Evolutionary conservation across 352 stramenopile species (phyloP).

Genomic region (Globisporangium mamillatum): DNA sequence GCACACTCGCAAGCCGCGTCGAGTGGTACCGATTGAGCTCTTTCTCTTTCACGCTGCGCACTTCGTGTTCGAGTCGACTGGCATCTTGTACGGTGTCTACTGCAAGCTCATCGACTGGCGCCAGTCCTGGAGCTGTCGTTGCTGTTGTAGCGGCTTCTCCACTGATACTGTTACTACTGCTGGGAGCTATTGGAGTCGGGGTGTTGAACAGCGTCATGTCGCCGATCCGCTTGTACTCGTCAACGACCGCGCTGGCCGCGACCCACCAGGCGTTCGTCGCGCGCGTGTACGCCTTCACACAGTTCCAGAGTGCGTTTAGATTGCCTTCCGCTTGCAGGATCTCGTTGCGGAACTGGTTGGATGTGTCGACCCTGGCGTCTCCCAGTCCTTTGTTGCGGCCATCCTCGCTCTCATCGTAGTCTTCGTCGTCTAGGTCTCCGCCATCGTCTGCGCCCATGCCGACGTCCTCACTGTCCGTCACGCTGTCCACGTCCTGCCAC

Average conservation of each 20-base stretch:
- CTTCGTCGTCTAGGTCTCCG: conserved; percentile 17
- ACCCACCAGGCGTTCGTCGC: conserved; percentile 64
- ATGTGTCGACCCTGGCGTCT: conserved; percentile 16
- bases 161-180: not conserved
- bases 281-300: conserved; percentile 55
- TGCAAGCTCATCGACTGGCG: not conserved
- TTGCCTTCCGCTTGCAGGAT: conserved; percentile 71
- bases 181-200: not conserved
- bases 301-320: conserved; percentile 73
- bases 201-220: conserved; percentile 51
- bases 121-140: not conserved
- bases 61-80: not conserved
- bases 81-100: not conserved
- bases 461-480: conserved; percentile 64
- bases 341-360: conserved; percentile 67
- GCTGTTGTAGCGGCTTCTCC: not conserved
- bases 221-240: conserved; percentile 63
- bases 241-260: conserved; percentile 42
- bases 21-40: conserved; percentile 16
- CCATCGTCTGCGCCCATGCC: conserved; percentile 24
- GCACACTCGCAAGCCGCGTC: conserved; percentile 23
- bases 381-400: conserved; percentile 4
- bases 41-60: conserved; percentile 4
- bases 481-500: conserved; percentile 58
- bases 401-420: not conserved